These are phyloP conservation scores for Posidonia oceanica DNA, from an alignment of 116 monocot species.

Conservation along the genomic window DNA sequence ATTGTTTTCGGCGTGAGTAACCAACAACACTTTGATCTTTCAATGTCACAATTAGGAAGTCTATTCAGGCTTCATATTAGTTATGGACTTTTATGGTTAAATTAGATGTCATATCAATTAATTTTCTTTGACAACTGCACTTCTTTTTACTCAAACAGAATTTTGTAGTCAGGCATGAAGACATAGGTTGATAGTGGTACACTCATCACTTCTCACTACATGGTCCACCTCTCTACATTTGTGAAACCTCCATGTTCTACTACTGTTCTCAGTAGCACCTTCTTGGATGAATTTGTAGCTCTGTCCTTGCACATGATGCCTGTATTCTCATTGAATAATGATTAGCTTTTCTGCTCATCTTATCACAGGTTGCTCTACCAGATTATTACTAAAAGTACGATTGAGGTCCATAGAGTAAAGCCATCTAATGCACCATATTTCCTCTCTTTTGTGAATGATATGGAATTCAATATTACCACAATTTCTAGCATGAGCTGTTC, in stretches of 20 bases:
- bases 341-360: background rate
- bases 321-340: background rate
- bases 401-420: conserved; percentile 75
- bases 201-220: too few species aligned
- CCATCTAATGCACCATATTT: conserved; percentile 83
- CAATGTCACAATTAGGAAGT: background rate
- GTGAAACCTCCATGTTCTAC: background rate
- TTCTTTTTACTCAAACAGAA: background rate
- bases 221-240: too few species aligned
- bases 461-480: conserved; percentile 91
- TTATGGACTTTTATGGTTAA: background rate
- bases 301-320: background rate
- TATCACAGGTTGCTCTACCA: conserved; percentile 65
- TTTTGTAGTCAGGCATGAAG: background rate
- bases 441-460: conserved; percentile 69
- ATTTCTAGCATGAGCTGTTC: conserved; percentile 93
- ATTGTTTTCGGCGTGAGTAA: conserved; percentile 76
- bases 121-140: background rate
- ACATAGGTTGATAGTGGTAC: background rate
- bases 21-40: background rate
- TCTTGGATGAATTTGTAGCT: background rate
- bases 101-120: background rate
- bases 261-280: too few species aligned
- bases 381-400: conserved; percentile 51
- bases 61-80: background rate